These are phyloP conservation scores for Tritrichomonas musculus DNA, from an alignment of 208 protist genomes.

Conservation along the genomic window DNA sequence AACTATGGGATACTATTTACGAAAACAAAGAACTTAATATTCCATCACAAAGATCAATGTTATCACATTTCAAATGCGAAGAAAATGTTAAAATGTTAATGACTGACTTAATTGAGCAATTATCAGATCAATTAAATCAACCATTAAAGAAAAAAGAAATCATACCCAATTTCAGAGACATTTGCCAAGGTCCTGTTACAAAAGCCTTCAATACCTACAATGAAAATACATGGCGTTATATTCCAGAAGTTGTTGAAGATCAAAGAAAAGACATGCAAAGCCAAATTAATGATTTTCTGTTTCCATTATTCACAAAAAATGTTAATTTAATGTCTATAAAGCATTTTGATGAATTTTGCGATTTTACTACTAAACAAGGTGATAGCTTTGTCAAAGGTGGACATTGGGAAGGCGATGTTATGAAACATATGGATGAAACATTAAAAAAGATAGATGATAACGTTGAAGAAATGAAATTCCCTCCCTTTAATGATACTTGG, in stretches of 20 bases:
- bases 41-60: constrained; percentile 37
- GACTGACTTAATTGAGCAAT: neutral
- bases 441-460: neutral
- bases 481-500: neutral
- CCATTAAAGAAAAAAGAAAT: neutral
- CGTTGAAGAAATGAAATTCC: neutral
- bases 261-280: neutral
- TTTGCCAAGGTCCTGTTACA: neutral
- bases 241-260: neutral
- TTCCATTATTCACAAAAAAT: neutral
- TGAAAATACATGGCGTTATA: neutral
- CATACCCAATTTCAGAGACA: neutral
- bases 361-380: neutral
- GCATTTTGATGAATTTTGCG: neutral
- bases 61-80: constrained; percentile 37
- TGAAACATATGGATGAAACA: neutral
- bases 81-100: neutral
- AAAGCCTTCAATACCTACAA: neutral
- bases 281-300: neutral
- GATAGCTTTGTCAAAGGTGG: neutral
- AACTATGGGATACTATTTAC: constrained; percentile 36
- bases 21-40: constrained; percentile 41
- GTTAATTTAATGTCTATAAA: neutral
- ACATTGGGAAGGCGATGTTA: neutral
- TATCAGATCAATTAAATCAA: neutral